A percentile compares a stretch with the other conserved stretches of the same genome.
These are phyloP conservation scores for Penstemon davidsonii DNA, from an alignment of 257 asterid species.

Conservation along the genomic window DNA sequence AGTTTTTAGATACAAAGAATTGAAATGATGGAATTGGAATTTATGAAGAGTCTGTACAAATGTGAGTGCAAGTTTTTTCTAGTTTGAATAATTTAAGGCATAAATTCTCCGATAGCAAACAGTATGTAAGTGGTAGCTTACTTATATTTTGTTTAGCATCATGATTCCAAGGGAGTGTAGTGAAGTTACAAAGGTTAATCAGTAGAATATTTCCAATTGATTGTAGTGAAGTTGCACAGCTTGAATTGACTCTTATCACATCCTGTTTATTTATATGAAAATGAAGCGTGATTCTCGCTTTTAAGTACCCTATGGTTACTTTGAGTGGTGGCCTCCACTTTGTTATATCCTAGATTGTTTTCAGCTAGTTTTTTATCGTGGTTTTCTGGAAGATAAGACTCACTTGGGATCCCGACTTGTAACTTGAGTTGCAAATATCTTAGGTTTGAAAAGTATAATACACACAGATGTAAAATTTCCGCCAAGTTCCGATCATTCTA, in stretches of 20 bases:
- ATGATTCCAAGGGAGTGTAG: background rate
- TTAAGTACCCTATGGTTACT: background rate
- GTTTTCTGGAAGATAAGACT: constrained; percentile 1
- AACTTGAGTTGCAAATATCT: background rate
- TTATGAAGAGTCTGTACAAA: background rate
- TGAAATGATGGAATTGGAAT: constrained; percentile 1
- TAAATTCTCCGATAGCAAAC: background rate
- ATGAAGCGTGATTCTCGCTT: background rate
- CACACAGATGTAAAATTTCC: background rate
- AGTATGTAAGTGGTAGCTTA: background rate
- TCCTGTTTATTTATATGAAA: background rate
- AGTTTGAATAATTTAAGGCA: background rate
- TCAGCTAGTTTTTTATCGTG: background rate
- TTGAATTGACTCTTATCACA: background rate
- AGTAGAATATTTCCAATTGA: constrained; percentile 9
- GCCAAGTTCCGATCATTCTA: constrained; percentile 16
- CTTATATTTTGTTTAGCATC: background rate
- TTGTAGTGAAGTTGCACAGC: constrained; percentile 7
- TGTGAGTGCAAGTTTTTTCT: background rate
- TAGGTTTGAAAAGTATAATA: background rate
- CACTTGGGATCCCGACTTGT: background rate
- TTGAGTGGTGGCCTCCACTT: constrained; percentile 5
- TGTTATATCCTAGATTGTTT: background rate
- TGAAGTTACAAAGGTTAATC: background rate
- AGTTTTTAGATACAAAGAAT: constrained; percentile 9